Evolutionary conservation across 805 yeast species (phyloP).

Genomic region (Kuraishia ogatae): DNA sequence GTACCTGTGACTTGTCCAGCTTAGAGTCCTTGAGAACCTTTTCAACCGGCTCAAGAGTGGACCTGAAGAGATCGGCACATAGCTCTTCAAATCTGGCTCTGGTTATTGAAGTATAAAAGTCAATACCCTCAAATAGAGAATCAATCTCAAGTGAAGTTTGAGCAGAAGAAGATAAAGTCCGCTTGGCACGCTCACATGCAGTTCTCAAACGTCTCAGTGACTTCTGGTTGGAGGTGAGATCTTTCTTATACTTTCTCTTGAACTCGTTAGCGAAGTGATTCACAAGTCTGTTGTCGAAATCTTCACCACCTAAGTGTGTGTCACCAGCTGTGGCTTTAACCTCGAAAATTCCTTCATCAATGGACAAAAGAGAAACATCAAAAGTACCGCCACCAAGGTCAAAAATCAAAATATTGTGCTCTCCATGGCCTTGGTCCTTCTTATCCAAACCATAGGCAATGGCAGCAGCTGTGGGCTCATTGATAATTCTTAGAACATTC

Average conservation of each 20-base stretch:
- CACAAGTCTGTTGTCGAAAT: conserved; percentile 94
- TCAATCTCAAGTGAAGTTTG: conserved; percentile 95
- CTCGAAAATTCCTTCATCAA: conserved; percentile 94
- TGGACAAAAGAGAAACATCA: conserved; percentile 87
- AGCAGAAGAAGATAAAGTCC: conserved; percentile 93
- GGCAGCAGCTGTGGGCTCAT: conserved; percentile 98
- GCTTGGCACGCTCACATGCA: conserved; percentile 98
- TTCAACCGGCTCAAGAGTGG: conserved; percentile 92
- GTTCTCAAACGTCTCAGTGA: conserved; percentile 97
- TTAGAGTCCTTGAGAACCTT: conserved; percentile 85
- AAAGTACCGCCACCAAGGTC: conserved; percentile 98
- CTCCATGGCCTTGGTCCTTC: conserved; percentile 50
- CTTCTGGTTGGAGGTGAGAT: conserved; percentile 86
- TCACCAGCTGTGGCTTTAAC: conserved; percentile 93
- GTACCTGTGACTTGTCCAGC: conserved; percentile 52
- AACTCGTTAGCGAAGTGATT: conserved; percentile 90
- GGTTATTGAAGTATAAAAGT: conserved; percentile 92
- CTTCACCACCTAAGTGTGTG: conserved; percentile 97
- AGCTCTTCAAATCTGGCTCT: conserved; percentile 98
- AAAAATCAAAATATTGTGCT: conserved; percentile 83
- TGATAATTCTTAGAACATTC: conserved; percentile 88
- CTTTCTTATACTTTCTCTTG: conserved; percentile 97
- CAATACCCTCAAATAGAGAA: conserved; percentile 91
- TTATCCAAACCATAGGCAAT: conserved; percentile 91
- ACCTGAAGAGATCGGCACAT: conserved; percentile 90